Evolutionary conservation across 164 flowering plant species (phyloP), one percentile per base, ranked within the genome.

Genomic region (Litsea cubeba): DNA sequence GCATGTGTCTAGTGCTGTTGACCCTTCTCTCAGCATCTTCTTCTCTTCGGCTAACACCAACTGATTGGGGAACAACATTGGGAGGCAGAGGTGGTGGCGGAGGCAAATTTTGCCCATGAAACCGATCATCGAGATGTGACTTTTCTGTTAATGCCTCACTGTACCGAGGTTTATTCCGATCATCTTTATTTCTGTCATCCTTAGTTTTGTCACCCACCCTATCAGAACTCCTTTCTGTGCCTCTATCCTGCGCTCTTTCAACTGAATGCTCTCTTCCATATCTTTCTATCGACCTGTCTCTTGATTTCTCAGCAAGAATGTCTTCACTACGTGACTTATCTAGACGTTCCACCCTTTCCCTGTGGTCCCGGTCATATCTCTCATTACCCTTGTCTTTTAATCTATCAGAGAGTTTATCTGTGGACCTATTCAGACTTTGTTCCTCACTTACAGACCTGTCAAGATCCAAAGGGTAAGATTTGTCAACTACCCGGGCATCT

Each of bases 1-100:
- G 97, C 64, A 84, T 10, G 77, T 91, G 98, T 72, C 98, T 86
- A 49, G 85, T 80, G 79, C 77, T 81, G 66, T 88, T 90, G 75
- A 83, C 85, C 82, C 97, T 88, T 84, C 95, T 88, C 74, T 92
- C 97, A 72, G 78, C 77, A 77, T 92, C 99, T 26, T 96, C 99
- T 50, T 96, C 97, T 78, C 92, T 86, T 85, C 95, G 85, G 62
- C 87, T 75, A 79, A 88, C 73, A 82, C 28, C 81, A 71, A 89
- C 78, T 62, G 97, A 96, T 35, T 92, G 98, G 18, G 98, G 97
- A 66, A 90, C 88, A 78, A 92, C 62, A 70, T 94, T 83, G 22
- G 95, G 89, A 6, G 95, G 98, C 54, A 96, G 76, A 23, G 98
- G 98, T 20, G 99, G 98, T 30, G 99, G 99, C 0, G 98, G 98